Percentiles rank a stretch among this genome's conserved stretches.
These are phyloP conservation scores for Phytophthora uliginosa DNA, from an alignment of 352 stramenopile genomes.

Conservation along the genomic window DNA sequence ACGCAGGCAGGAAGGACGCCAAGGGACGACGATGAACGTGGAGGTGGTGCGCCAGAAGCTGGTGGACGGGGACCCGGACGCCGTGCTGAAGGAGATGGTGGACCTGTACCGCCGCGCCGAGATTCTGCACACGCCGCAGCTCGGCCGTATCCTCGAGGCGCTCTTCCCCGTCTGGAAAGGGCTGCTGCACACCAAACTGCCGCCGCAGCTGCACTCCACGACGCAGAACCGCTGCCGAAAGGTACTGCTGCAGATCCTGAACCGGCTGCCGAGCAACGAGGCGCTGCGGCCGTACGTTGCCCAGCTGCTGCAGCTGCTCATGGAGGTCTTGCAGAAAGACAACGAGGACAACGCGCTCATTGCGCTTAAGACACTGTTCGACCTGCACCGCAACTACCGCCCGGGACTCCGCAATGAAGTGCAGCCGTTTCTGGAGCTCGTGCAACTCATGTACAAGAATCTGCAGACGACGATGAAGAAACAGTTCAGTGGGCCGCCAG, in stretches of 20 bases:
- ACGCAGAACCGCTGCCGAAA: conserved; percentile 92
- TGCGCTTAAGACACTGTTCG: conserved; percentile 97
- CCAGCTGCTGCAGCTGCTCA: conserved; percentile 93
- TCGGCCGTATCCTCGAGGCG: conserved; percentile 91
- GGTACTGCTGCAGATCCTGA: conserved; percentile 95
- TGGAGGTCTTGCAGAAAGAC: conserved; percentile 96
- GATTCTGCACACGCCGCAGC: conserved; percentile 92
- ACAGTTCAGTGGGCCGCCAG: conserved; percentile 75
- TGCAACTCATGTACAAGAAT: conserved; percentile 94
- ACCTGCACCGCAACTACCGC: conserved; percentile 98
- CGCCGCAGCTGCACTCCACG: conserved; percentile 81
- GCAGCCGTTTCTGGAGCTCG: conserved; percentile 88
- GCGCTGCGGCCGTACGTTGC: conserved; percentile 95
- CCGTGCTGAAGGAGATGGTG: conserved; percentile 86
- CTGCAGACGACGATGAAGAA: conserved; percentile 86
- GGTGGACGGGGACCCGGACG: conserved; percentile 77
- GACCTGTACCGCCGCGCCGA: conserved; percentile 90
- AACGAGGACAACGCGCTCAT: conserved; percentile 98
- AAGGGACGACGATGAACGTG: conserved; percentile 81
- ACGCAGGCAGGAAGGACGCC: conserved; percentile 31
- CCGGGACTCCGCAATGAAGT: conserved; percentile 93
- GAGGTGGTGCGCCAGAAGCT: conserved; percentile 90
- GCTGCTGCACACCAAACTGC: conserved; percentile 82
- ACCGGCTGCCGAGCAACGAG: conserved; percentile 96
- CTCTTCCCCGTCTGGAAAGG: conserved; percentile 93